Evolutionary conservation across 2,329 filamentous ascomycete species (phyloP), one percentile per base, ranked within the genome.

Genomic region (Myriosclerotinia scirpicola): DNA sequence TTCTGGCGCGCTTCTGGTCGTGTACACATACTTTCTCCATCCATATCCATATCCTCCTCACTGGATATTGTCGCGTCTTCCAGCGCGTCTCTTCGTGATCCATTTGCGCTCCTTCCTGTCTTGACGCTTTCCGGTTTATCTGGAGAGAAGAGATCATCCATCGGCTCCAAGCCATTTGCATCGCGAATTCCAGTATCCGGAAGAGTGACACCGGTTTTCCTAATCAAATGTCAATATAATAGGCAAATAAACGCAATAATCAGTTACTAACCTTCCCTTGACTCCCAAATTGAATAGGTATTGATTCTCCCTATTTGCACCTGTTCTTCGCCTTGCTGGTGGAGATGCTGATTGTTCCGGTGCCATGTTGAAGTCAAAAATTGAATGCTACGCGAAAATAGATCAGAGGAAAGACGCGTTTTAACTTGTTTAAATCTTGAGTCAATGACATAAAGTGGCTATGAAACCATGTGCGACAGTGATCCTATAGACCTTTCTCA

Each of bases 111-210:
- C 15, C 48, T 67, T 2, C 55, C 65, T 22, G 69, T 40, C 26
- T 36, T 56, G 14, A 40, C 65, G 42, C 65, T 70, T 30, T 66
- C 70, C 4, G 72, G 80, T 74, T 88, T 90, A 71, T 87, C 85
- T 17, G 93, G 93, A 11, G 93, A 97, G 78, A 97, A 97, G 71
- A 98, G 87, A 71, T 87, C 87, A 46, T 94, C 91, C 67, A 97
- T 85, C 46, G 91, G 90, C 77, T 97, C 92, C 81, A 99, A 88
- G 78, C 94, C 95, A 83, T 97, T 83, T 77, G 96, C 93, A 79
- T 98, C 94, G 79, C 92, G 90, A 68, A 88, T 82, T 63, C 92
- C 92, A 65, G 83, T 87, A 74, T 97, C 92, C 74, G 87, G 86
- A 42, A 98, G 79, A 0, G 87, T 90, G 36, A 96, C 85, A 54